These are phyloP conservation scores for Elsinoe arachidis DNA, from an alignment of 2,329 filamentous ascomycete genomes.

Conservation along the genomic window DNA sequence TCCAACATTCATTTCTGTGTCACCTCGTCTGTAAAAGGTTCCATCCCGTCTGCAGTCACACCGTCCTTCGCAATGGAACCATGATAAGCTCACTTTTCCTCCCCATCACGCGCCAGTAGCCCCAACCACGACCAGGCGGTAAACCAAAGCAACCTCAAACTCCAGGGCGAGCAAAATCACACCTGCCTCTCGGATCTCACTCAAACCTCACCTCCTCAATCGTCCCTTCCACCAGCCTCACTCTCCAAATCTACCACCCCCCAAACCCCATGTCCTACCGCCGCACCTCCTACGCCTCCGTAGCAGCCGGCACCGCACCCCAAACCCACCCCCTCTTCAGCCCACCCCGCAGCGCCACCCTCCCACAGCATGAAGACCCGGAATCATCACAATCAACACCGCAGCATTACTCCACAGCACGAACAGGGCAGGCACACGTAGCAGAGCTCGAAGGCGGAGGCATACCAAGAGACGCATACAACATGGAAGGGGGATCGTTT, in stretches of 20 bases:
- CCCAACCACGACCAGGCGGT: slow-evolving; percentile 1
- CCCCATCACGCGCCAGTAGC: not conserved
- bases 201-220: not conserved
- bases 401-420: slow-evolving; percentile 20
- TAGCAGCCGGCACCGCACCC: slow-evolving; percentile 45
- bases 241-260: not conserved
- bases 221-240: not conserved
- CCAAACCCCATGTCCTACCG: slow-evolving; percentile 31
- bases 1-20: not conserved
- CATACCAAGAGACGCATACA: not conserved
- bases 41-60: not conserved
- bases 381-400: slow-evolving; percentile 33
- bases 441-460: slow-evolving; percentile 4
- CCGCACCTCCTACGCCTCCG: slow-evolving; percentile 54
- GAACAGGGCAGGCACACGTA: not conserved
- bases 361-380: slow-evolving; percentile 46
- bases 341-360: slow-evolving; percentile 34
- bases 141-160: not conserved
- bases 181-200: not conserved
- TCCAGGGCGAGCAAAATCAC: not conserved
- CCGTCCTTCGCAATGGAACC: not conserved
- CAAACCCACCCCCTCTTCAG: slow-evolving; percentile 30
- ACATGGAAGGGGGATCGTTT: slow-evolving; percentile 42
- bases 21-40: not conserved
- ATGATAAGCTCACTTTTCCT: not conserved